Conservation (phyloP, 768 basidiomycete species). For the Mrakia hoshinonis region DNA sequence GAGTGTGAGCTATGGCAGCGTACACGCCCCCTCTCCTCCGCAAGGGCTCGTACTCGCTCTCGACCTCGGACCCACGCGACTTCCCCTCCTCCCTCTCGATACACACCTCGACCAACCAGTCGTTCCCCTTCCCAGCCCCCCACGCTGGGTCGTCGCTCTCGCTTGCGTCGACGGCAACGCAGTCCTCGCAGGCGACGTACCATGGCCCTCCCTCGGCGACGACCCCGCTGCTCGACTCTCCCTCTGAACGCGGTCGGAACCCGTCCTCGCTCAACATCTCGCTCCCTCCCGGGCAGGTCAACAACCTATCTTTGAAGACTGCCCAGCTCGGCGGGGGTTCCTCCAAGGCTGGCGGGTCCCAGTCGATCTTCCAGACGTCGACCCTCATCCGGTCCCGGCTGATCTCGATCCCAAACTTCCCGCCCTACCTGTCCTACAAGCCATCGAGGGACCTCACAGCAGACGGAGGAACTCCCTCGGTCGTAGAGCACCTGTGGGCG, state of each 20-base stretch:
- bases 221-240: neutral
- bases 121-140: constrained; percentile 13
- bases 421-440: constrained; percentile 38
- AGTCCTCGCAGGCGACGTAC: neutral
- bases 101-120: neutral
- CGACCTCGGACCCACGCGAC: constrained; percentile 7
- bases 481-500: constrained; percentile 89
- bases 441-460: constrained; percentile 34
- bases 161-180: neutral
- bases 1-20: neutral
- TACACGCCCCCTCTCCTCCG: constrained; percentile 1
- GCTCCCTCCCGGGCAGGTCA: constrained; percentile 21
- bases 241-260: neutral
- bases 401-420: constrained; percentile 66
- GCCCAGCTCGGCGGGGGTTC: constrained; percentile 10
- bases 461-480: constrained; percentile 49
- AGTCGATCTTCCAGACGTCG: constrained; percentile 88
- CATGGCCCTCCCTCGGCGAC: neutral
- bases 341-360: constrained; percentile 33
- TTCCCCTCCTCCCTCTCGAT: constrained; percentile 13
- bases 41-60: neutral
- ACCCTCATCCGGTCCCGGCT: constrained; percentile 66
- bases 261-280: constrained; percentile 23
- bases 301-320: constrained; percentile 28
- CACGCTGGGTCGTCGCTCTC: neutral